Evolutionary conservation across 2,329 filamentous ascomycete genomes (phyloP).

Genomic region (Akanthomyces muscarius): DNA sequence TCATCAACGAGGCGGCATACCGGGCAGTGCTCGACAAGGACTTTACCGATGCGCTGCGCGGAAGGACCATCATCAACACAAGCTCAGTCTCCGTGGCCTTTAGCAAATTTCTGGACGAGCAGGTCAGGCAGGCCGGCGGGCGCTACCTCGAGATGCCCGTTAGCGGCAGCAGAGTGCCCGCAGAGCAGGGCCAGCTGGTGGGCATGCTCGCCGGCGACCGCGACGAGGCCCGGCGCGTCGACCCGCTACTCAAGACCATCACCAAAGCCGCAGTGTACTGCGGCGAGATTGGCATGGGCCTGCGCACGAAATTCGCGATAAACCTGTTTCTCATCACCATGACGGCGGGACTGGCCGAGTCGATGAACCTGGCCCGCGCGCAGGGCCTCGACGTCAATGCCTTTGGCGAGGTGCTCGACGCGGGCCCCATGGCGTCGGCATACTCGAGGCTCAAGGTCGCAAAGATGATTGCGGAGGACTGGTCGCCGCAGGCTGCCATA

Average conservation of each 20-base stretch:
- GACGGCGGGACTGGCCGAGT: slow-evolving; percentile 31
- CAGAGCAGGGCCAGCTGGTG: slow-evolving; percentile 31
- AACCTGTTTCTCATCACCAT: slow-evolving; percentile 30
- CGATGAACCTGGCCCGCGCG: slow-evolving; percentile 30
- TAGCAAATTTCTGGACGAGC: slow-evolving; percentile 23
- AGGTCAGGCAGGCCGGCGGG: slow-evolving; percentile 25
- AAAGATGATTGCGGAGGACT: slow-evolving; percentile 29
- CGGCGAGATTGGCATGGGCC: slow-evolving; percentile 29
- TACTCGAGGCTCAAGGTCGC: slow-evolving; percentile 29
- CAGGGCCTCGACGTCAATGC: slow-evolving; percentile 30
- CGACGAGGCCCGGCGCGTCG: slow-evolving; percentile 24
- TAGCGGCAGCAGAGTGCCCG: slow-evolving; percentile 32
- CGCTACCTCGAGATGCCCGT: slow-evolving; percentile 34
- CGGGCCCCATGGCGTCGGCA: slow-evolving; percentile 29
- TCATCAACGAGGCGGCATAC: slow-evolving; percentile 27
- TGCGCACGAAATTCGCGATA: slow-evolving; percentile 31
- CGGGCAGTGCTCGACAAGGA: slow-evolving; percentile 24
- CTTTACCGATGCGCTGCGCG: slow-evolving; percentile 24
- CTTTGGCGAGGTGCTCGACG: slow-evolving; percentile 28
- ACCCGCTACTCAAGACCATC: slow-evolving; percentile 24
- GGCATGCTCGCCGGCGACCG: slow-evolving; percentile 32
- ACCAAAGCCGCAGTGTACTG: slow-evolving; percentile 32
- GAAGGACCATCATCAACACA: slow-evolving; percentile 32
- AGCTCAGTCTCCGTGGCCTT: slow-evolving; percentile 28
- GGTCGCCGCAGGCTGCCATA: slow-evolving; percentile 28